Conservation (phyloP, 148 eudicot genomes). For the Gaultheria prostrata region DNA sequence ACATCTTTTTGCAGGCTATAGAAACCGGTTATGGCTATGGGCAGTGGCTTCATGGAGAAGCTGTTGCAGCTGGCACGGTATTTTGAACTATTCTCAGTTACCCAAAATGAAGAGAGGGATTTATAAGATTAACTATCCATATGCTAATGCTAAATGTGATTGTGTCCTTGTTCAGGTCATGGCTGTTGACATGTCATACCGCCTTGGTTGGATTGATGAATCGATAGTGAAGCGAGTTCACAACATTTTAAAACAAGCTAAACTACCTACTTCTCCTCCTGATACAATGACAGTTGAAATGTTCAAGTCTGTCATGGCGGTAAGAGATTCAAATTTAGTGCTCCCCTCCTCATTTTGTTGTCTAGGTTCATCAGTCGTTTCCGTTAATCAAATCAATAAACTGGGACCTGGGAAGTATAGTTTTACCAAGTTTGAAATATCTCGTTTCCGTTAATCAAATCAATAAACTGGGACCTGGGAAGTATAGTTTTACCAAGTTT, state of each 20-base stretch:
- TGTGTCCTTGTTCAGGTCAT: conserved; percentile 55
- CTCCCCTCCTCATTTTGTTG: not conserved
- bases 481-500: not conserved
- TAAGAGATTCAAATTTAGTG: conserved; percentile 30
- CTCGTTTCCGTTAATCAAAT: too few species aligned
- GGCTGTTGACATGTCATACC: conserved; percentile 95
- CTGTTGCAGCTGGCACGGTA: conserved; percentile 98
- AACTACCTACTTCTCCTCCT: conserved; percentile 74
- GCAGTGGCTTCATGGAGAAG: conserved; percentile 97
- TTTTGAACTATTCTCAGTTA: not conserved
- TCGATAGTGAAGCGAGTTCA: conserved; percentile 63
- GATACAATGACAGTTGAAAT: conserved; percentile 82
- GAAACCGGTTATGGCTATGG: conserved; percentile 94
- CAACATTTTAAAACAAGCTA: conserved; percentile 62
- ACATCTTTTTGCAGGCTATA: conserved; percentile 56
- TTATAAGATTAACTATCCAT: not conserved
- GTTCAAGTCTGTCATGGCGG: conserved; percentile 98
- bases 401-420: not conserved
- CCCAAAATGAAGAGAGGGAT: not conserved
- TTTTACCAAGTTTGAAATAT: not conserved
- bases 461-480: too few species aligned
- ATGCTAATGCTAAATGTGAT: not conserved
- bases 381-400: too few species aligned
- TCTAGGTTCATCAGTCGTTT: too few species aligned
- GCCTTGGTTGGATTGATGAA: conserved; percentile 97